Base-by-base conservation (phyloP, 176 grass and related monocot species). In the Ensete glaucum region DNA sequence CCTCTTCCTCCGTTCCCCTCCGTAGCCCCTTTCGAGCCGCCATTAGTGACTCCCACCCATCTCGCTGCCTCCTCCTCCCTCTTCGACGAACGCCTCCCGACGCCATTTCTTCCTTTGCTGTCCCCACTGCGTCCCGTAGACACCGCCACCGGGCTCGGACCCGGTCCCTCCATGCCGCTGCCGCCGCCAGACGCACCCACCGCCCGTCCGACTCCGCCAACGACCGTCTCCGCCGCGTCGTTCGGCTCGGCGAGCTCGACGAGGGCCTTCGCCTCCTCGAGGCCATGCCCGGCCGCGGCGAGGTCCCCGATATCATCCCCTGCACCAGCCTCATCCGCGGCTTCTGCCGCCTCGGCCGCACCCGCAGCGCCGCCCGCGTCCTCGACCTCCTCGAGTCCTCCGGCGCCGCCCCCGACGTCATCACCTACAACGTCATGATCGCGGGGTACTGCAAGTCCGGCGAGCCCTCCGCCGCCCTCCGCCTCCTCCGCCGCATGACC, bases 321-420 rank as follows among this genome's bases (percentile, higher is more conserved):
- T 85, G 86, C 82, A 85, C 85, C 69, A 84, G 82, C 51, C 90
- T 92, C 58, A 81, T 89, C 73, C 83, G 84, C 60, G 86, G 83
- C 75, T 85, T 92, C 86, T 92, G 86, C 81, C 90, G 83, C 69
- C 78, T 73, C 25, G 84, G 90, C 79, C 83, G 78, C 29, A 75
- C 76, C 25, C 26, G 55, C 16, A 84, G 82, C 62, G 86, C 90
- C 51, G 83, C 80, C 48, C 82, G 82, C 68, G 84, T 92, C 26
- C 53, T 89, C 62, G 72, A 26, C 26, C 5, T 75, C 82, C 76
- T 89, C 73, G 79, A 82, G 79, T 79, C 73, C 21, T 87, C 84
- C 77, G 84, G 84, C 48, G 23, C 84, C 56, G 74, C 87, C 8
- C 87, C 87, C 63, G 88, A 85, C n/a, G 90, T 85, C 21, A 81